A percentile compares a stretch with the other conserved stretches of the same genome.
These are phyloP conservation scores for Paragyromitra xinjiangensis DNA, from an alignment of 495 filamentous ascomycete genomes.

Conservation along the genomic window DNA sequence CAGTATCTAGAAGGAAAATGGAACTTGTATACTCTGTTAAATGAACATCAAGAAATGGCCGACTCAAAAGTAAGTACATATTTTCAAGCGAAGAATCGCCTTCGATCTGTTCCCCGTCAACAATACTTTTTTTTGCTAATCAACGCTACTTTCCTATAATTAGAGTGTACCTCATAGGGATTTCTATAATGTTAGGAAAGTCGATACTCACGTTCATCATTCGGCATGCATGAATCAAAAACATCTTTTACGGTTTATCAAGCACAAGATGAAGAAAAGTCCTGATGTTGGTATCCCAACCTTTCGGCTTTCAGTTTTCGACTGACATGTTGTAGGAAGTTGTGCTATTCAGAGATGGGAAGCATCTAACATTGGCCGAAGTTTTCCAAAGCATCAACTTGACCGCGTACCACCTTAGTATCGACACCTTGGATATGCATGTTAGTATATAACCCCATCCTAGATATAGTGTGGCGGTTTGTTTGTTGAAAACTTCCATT, in stretches of 20 bases:
- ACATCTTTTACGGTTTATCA: conserved; percentile 96
- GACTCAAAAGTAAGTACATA: conserved; percentile 75
- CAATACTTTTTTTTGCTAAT: background rate
- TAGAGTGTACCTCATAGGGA: conserved; percentile 90
- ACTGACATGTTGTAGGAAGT: conserved; percentile 66
- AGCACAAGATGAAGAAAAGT: conserved; percentile 98
- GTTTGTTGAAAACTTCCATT: background rate
- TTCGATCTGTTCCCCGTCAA: background rate
- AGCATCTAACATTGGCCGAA: conserved; percentile 86
- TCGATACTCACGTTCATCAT: conserved; percentile 98
- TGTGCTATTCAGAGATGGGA: conserved; percentile 91
- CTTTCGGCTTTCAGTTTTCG: conserved; percentile 10
- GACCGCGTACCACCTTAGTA: conserved; percentile 96
- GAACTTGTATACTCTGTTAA: conserved; percentile 88
- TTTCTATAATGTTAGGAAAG: conserved; percentile 98
- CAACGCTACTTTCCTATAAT: background rate
- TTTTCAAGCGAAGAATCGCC: background rate
- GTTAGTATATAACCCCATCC: conserved; percentile 62
- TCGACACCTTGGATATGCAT: conserved; percentile 99
- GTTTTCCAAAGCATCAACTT: conserved; percentile 98
- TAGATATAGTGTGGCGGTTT: background rate
- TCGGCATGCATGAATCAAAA: conserved; percentile 99
- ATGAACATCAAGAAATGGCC: conserved; percentile 96
- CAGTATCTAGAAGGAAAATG: conserved; percentile 97
- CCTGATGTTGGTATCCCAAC: conserved; percentile 66